Conservation (phyloP, 257 asterid species). For the Salvia hispanica region DNA sequence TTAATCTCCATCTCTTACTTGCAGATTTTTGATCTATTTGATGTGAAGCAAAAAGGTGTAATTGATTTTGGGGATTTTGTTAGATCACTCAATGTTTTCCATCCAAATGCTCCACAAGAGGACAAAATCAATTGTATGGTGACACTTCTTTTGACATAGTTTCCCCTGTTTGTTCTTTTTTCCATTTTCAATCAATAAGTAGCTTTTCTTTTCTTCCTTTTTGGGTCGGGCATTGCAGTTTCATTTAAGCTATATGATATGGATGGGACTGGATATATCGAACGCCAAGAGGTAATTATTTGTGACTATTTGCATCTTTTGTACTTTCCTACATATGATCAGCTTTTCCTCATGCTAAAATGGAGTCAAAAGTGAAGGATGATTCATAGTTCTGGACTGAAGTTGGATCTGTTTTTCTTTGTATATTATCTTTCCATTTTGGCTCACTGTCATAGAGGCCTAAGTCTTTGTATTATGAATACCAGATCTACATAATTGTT, state of each 20-base stretch:
- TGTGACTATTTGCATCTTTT: slow-evolving; percentile 11
- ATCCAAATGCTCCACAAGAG: slow-evolving; percentile 90
- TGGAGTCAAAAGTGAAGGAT: slow-evolving; percentile 13
- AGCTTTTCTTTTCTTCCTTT: slow-evolving; percentile 16
- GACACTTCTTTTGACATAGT: no score
- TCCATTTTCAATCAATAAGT: slow-evolving; percentile 15
- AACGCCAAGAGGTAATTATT: slow-evolving; percentile 79
- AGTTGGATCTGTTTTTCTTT: not conserved
- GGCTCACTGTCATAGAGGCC: slow-evolving; percentile 4
- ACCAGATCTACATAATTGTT: not conserved
- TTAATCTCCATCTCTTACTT: slow-evolving; percentile 15
- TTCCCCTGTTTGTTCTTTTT: slow-evolving; percentile 15
- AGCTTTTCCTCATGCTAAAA: slow-evolving; percentile 10
- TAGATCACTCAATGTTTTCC: slow-evolving; percentile 88
- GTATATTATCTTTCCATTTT: slow-evolving; percentile 7
- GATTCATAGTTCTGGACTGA: slow-evolving; percentile 16
- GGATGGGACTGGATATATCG: slow-evolving; percentile 95
- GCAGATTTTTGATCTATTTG: slow-evolving; percentile 96
- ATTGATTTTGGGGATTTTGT: slow-evolving; percentile 98
- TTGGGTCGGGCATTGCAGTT: slow-evolving; percentile 51
- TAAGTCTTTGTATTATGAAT: not conserved
- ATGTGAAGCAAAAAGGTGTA: slow-evolving; percentile 91
- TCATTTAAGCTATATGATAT: slow-evolving; percentile 92
- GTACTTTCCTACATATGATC: slow-evolving; percentile 8
- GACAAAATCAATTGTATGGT: slow-evolving; percentile 79